Percentiles rank a stretch among this genome's conserved stretches.
Conservation (phyloP, 495 filamentous ascomycete species). For the Penicillium paradoxum region DNA sequence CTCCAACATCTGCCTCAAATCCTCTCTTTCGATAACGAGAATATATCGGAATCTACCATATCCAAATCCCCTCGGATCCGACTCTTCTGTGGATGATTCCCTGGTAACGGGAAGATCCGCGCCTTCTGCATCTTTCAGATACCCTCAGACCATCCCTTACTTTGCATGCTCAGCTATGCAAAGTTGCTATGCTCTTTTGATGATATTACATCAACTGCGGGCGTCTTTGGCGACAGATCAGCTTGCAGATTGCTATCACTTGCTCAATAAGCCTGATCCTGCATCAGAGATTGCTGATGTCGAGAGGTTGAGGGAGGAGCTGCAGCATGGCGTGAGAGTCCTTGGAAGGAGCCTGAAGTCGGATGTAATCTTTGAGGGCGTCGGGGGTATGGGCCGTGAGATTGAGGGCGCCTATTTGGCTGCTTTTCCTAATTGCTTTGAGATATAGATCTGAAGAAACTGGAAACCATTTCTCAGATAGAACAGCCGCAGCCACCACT, state of each 20-base stretch:
- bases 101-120: too few species aligned
- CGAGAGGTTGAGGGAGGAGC: too few species aligned
- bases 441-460: neutral
- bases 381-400: conserved; percentile 20
- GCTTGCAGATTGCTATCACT: conserved; percentile 16
- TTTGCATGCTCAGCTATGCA: conserved; percentile 54
- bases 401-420: conserved; percentile 18
- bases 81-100: too few species aligned
- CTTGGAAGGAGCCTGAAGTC: conserved; percentile 30
- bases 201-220: conserved; percentile 35
- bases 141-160: conserved; percentile 43
- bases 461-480: neutral
- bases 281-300: too few species aligned
- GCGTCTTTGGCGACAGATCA: conserved; percentile 17
- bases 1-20: conserved; percentile 39
- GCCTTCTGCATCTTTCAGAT: conserved; percentile 11
- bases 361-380: conserved; percentile 15
- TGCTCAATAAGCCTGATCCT: neutral
- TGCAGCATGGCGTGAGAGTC: conserved; percentile 28
- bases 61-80: too few species aligned
- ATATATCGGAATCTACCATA: too few species aligned
- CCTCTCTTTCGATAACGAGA: too few species aligned
- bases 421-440: conserved; percentile 13
- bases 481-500: neutral
- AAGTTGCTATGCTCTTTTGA: conserved; percentile 46